Conservation (phyloP, 495 filamentous ascomycete genomes). For the Lasiosphaeris hirsuta region DNA sequence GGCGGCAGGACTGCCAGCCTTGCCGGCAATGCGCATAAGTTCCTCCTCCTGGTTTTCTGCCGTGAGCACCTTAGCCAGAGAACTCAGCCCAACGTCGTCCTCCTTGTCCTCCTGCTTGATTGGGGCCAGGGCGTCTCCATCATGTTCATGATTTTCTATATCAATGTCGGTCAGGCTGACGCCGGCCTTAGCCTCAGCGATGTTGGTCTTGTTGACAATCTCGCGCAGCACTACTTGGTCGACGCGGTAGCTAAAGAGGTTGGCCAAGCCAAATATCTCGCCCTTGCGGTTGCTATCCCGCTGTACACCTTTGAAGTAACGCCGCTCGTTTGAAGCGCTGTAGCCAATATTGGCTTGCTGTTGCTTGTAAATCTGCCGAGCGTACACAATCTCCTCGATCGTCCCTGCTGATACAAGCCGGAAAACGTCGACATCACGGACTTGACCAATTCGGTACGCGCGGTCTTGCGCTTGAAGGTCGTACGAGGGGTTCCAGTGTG, state of each 20-base stretch:
- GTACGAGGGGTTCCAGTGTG: slow-evolving; percentile 94
- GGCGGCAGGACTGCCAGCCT: slow-evolving; percentile 10
- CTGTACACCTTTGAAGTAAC: slow-evolving; percentile 95
- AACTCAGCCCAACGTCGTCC: slow-evolving; percentile 66
- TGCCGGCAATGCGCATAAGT: slow-evolving; percentile 13
- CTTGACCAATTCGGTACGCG: slow-evolving; percentile 93
- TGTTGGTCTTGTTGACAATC: slow-evolving; percentile 96
- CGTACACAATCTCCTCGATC: slow-evolving; percentile 96
- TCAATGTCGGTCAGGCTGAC: slow-evolving; percentile 76
- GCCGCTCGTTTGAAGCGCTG: slow-evolving; percentile 82
- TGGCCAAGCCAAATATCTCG: slow-evolving; percentile 88
- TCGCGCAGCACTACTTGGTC: slow-evolving; percentile 80
- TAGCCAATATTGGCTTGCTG: slow-evolving; percentile 98
- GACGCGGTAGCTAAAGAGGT: slow-evolving; percentile 80
- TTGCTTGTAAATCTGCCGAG: slow-evolving; percentile 97
- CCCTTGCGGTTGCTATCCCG: slow-evolving; percentile 74
- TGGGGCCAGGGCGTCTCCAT: slow-evolving; percentile 30
- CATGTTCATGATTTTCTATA: slow-evolving; percentile 56
- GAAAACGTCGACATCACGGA: slow-evolving; percentile 92
- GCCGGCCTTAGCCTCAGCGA: slow-evolving; percentile 86
- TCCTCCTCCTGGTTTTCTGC: slow-evolving; percentile 46
- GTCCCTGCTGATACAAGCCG: slow-evolving; percentile 89
- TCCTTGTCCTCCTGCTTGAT: slow-evolving; percentile 47
- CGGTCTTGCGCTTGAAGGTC: slow-evolving; percentile 96
- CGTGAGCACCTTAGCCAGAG: slow-evolving; percentile 69